These are phyloP conservation scores for Cladosporium colombiae DNA, from an alignment of 2,329 filamentous ascomycete species.

Conservation along the genomic window DNA sequence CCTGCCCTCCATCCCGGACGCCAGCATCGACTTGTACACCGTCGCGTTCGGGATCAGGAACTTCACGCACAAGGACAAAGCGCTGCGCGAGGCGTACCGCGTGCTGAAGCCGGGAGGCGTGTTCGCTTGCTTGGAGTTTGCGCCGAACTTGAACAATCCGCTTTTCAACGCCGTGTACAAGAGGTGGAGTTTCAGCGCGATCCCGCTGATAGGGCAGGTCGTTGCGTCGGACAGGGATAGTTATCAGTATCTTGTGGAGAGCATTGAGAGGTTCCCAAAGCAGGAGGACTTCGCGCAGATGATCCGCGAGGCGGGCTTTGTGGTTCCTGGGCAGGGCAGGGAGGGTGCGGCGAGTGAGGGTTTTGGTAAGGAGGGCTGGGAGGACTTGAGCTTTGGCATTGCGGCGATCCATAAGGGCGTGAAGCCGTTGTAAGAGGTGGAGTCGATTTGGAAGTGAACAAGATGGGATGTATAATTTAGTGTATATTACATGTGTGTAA, in stretches of 20 bases:
- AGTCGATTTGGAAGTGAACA: not conserved
- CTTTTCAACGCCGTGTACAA: slow-evolving; percentile 87
- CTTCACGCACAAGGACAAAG: slow-evolving; percentile 87
- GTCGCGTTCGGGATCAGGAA: slow-evolving; percentile 97
- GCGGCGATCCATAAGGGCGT: slow-evolving; percentile 96
- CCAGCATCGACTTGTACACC: slow-evolving; percentile 89
- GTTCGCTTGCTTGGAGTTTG: slow-evolving; percentile 96
- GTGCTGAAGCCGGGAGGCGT: slow-evolving; percentile 93
- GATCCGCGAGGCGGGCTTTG: slow-evolving; percentile 82
- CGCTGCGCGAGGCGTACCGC: slow-evolving; percentile 78
- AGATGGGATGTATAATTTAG: not conserved
- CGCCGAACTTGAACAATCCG: slow-evolving; percentile 71
- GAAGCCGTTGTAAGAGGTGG: slow-evolving; percentile 62
- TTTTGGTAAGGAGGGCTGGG: slow-evolving; percentile 60
- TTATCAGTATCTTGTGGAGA: slow-evolving; percentile 98
- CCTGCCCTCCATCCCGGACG: slow-evolving; percentile 64
- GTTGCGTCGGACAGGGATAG: slow-evolving; percentile 92
- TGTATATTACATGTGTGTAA: not conserved
- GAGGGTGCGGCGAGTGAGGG: slow-evolving; percentile 30
- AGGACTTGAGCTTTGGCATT: slow-evolving; percentile 88
- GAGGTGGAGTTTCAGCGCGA: slow-evolving; percentile 91
- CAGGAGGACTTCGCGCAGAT: slow-evolving; percentile 82
- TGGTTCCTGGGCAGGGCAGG: slow-evolving; percentile 57
- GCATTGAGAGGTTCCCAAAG: slow-evolving; percentile 87
- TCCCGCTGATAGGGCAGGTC: slow-evolving; percentile 91